phyloP scores from a whole-genome alignment of 2,329 filamentous ascomycete genomes.

The Byssoonygena ceratinophila region DNA sequence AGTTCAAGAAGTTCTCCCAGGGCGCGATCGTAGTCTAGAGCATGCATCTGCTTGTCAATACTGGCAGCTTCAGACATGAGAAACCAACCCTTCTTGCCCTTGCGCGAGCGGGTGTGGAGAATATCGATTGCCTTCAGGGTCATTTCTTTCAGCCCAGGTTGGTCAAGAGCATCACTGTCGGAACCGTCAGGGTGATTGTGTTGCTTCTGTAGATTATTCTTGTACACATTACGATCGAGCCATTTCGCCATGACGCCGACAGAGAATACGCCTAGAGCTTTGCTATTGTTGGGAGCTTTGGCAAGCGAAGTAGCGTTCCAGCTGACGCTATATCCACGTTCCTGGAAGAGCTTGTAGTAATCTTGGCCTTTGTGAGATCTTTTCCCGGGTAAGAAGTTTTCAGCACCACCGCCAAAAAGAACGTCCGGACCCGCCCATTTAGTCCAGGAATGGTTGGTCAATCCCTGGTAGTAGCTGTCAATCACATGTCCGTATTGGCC shows the following conservation, averaged over 20 bases:
- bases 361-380: conserved; percentile 59
- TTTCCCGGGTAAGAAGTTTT: conserved; percentile 59
- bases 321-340: conserved; percentile 60
- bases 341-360: conserved; percentile 60
- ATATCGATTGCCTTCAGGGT: conserved; percentile 77
- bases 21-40: conserved; percentile 72
- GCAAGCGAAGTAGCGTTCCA: conserved; percentile 63
- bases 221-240: conserved; percentile 77
- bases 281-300: conserved; percentile 46
- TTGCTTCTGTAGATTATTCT: conserved; percentile 54
- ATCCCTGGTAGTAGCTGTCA: conserved; percentile 63
- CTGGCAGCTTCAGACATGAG: conserved; percentile 78
- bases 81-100: conserved; percentile 65
- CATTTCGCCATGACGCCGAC: conserved; percentile 67
- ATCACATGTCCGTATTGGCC: conserved; percentile 60
- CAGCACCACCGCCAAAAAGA: conserved; percentile 70
- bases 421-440: conserved; percentile 64
- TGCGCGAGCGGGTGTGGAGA: conserved; percentile 52
- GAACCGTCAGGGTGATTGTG: conserved; percentile 60
- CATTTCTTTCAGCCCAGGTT: conserved; percentile 81
- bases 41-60: conserved; percentile 85
- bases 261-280: conserved; percentile 68
- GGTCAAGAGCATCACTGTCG: conserved; percentile 54
- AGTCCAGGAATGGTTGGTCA: conserved; percentile 74
- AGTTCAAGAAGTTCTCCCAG: conserved; percentile 76